These are phyloP conservation scores for Calophaca sinica DNA, from an alignment of 306 rosid genomes.

Conservation along the genomic window DNA sequence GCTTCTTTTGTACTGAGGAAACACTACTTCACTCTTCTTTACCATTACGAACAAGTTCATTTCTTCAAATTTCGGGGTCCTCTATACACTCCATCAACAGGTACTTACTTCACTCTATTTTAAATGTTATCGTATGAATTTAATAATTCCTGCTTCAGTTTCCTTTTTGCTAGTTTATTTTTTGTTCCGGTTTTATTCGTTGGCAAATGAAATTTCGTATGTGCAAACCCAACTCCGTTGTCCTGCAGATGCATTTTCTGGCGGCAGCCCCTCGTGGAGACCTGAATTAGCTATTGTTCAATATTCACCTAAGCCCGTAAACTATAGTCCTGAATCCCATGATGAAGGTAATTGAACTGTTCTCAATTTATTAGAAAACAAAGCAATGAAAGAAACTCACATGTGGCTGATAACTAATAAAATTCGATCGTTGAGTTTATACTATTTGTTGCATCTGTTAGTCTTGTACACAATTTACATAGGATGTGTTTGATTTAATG, in stretches of 20 bases:
- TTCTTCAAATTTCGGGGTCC: constrained; percentile 74
- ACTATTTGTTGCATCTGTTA: too few species aligned
- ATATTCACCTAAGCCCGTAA: constrained; percentile 64
- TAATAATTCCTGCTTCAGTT: too few species aligned
- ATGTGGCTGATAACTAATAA: too few species aligned
- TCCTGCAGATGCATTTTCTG: constrained; percentile 61
- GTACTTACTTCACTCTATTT: constrained; percentile 43
- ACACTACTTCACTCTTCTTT: constrained; percentile 83
- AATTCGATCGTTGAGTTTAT: too few species aligned
- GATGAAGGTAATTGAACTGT: constrained; percentile 52
- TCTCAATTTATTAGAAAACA: background rate
- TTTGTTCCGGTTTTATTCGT: too few species aligned
- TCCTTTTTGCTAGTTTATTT: background rate
- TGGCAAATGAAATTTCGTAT: background rate
- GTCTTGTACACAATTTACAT: too few species aligned
- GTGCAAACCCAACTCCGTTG: background rate
- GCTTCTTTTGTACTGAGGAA: constrained; percentile 93
- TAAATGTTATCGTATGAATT: too few species aligned
- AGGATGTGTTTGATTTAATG: constrained; percentile 20
- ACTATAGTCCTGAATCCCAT: constrained; percentile 46
- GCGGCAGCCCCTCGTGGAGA: constrained; percentile 60
- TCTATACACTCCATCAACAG: constrained; percentile 61
- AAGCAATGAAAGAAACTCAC: background rate
- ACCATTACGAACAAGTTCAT: constrained; percentile 88
- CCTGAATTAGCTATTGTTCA: constrained; percentile 76